Percentiles rank a stretch among this genome's conserved stretches.
These are phyloP conservation scores for Backusella circina DNA, from an alignment of 192 early-diverging fungal species.

Conservation along the genomic window DNA sequence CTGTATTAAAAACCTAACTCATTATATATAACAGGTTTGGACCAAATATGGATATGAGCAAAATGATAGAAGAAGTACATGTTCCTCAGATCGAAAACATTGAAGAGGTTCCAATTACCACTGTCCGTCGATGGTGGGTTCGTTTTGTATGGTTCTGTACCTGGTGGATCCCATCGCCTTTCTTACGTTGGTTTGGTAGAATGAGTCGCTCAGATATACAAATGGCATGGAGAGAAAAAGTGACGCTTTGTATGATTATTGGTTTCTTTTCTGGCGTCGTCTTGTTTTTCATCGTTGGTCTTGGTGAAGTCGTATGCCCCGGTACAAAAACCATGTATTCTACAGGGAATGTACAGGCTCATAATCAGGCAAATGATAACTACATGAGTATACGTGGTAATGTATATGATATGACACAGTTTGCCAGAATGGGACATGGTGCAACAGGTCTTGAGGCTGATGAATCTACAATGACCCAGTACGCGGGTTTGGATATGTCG, in stretches of 20 bases:
- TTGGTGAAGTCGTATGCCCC: constrained; percentile 85
- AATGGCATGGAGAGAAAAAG: constrained; percentile 97
- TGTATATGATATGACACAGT: constrained; percentile 69
- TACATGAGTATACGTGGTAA: constrained; percentile 57
- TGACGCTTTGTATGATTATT: constrained; percentile 82
- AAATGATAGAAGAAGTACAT: constrained; percentile 38
- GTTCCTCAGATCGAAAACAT: constrained; percentile 37
- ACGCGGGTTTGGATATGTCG: constrained; percentile 64
- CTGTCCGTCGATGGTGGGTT: constrained; percentile 64
- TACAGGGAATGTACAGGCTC: constrained; percentile 51
- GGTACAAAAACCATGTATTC: constrained; percentile 61
- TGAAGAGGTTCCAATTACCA: constrained; percentile 50
- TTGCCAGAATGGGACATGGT: constrained; percentile 58
- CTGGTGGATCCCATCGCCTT: constrained; percentile 74
- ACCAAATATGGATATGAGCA: constrained; percentile 39
- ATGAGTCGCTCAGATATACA: constrained; percentile 90
- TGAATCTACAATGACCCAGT: constrained; percentile 36
- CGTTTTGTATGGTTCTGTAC: constrained; percentile 81
- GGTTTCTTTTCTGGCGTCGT: constrained; percentile 70
- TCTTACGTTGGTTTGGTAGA: constrained; percentile 56
- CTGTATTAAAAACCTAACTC: no score
- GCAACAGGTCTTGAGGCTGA: constrained; percentile 33
- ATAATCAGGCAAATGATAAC: constrained; percentile 52
- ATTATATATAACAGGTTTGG: constrained; percentile 24
- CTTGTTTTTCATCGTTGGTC: constrained; percentile 88